Evolutionary conservation across 306 rosid species (phyloP), one percentile per base, ranked within the genome.

Genomic region (Prunus padus): DNA sequence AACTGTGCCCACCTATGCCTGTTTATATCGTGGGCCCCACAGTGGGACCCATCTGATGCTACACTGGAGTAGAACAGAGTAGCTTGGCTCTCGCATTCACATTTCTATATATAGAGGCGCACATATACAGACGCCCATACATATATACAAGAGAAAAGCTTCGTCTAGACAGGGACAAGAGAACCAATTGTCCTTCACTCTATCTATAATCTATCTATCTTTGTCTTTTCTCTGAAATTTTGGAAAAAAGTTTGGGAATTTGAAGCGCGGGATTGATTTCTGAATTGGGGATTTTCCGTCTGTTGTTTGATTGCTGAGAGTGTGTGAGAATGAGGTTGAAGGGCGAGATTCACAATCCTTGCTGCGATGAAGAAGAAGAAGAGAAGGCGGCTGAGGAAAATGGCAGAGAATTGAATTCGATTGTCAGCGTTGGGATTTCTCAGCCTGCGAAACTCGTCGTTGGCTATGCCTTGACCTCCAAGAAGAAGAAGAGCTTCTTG

Each of bases 401-500:
- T 51, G 65, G 61, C 66, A 50, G 65, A 23, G 59, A 31, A 8
- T 31, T 69, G 60, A 42, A 33, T 60, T 69, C 76, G 31, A 28
- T 74, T 19, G 57, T 25, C 25, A 55, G 75, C 40, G 79, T 68
- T 73, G 79, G 78, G 70, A 65, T 79, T 46, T 56, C 55, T 62
- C 79, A 51, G 57, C 60, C 61, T 0, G 56, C 61, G 44, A 54
- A 72, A 59, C 73, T 81, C 25, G 64, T 76, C 45, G 84, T 81
- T 8, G 84, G 84, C 45, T 81, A 81, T 9, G 84, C 81, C 65
- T 76, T 81, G 14, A 81, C 84, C 11, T 65, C 84, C 60, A 81
- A 81, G 77, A 81, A 81, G 77, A 81, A 76, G 65, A 81, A 63
- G 63, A 81, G 81, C 57, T 81, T 81, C 71, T 45, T 81, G 71